Conservation (phyloP, 805 yeast genomes). For the Candida adriatica region DNA sequence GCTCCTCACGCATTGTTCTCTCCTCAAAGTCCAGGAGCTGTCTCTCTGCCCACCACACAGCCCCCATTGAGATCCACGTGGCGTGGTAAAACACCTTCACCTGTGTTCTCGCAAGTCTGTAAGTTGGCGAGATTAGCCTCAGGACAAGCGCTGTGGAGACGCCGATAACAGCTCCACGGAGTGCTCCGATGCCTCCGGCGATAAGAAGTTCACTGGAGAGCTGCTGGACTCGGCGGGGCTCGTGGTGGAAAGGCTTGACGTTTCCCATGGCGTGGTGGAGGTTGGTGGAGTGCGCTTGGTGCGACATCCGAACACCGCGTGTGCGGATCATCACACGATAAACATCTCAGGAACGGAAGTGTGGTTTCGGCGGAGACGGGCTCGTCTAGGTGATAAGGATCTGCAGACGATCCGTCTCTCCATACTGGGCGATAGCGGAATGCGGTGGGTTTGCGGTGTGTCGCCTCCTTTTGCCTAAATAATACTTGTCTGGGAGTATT, state of each 20-base stretch:
- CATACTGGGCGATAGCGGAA: too few species aligned
- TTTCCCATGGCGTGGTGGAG: conserved; percentile 16
- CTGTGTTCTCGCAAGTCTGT: conserved; percentile 32
- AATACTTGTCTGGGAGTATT: too few species aligned
- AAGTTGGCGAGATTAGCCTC: conserved; percentile 28
- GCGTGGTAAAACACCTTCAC: conserved; percentile 35
- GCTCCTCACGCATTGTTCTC: conserved; percentile 28
- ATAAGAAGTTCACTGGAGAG: conserved; percentile 30
- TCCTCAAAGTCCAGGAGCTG: conserved; percentile 31
- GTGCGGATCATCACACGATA: too few species aligned
- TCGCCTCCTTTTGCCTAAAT: too few species aligned
- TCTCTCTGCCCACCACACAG: conserved; percentile 36
- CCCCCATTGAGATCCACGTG: conserved; percentile 34
- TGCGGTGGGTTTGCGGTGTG: too few species aligned
- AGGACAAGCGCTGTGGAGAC: conserved; percentile 27
- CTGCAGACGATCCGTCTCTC: too few species aligned
- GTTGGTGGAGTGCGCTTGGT: too few species aligned
- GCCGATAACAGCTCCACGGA: conserved; percentile 35
- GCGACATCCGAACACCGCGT: too few species aligned
- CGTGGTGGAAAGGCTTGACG: conserved; percentile 32
- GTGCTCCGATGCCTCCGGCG: conserved; percentile 35
- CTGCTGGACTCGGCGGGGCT: conserved; percentile 29
- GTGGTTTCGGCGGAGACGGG: too few species aligned
- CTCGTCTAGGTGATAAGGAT: too few species aligned
- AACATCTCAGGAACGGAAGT: too few species aligned